Base-by-base conservation (phyloP, 306 rosid genomes). In the Quercus aquifolioides region DNA sequence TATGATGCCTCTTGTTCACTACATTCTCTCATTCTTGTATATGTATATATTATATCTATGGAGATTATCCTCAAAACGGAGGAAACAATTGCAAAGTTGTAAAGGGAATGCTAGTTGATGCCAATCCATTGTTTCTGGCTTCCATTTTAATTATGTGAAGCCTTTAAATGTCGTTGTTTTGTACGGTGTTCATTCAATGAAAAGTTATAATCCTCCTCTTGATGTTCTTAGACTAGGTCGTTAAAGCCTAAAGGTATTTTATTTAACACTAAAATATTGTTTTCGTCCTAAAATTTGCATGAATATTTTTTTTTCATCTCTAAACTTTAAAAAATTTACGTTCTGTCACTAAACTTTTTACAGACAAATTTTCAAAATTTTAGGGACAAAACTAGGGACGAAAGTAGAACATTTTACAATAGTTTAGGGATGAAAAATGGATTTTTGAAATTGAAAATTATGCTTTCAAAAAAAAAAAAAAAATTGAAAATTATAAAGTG, bases 111-210 rank as follows among this genome's bases (percentile, higher is more conserved):
- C 83, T 68, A 79, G 84, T 73, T 13, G 62, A 77, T 82, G 76
- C 74, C 75, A 75, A 83, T 85, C 80, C 52, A 87, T 86, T 89
- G 77, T 80, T 86, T 74, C 41, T 56, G 88, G 86, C 88, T 88
- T 86, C 82, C 35, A 74, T 84, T 55, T 85, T 59, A 84, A 81
- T 84, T 73, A 28, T 54, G 72, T 64, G 89, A 83, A 84, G 93
- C 91, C 90, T 81, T 57, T 52, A 62, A 79, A 69, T 73, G 59
- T 69, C 60, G 5, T 69, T 6, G 20, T 52, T 72, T 52, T 46
- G 20, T 10, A 17, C 5, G 4, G 4, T 49, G 28, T 55, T 70
- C 10, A 49, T 35, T 72, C 51, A 67, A 33, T 67, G 25, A 8
- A 67, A 67, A 67, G 20, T 65, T 67, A 33, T 33, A 15, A 35